Evolutionary conservation across 345 rosid species (phyloP).

Genomic region (Pugionium cornutum): DNA sequence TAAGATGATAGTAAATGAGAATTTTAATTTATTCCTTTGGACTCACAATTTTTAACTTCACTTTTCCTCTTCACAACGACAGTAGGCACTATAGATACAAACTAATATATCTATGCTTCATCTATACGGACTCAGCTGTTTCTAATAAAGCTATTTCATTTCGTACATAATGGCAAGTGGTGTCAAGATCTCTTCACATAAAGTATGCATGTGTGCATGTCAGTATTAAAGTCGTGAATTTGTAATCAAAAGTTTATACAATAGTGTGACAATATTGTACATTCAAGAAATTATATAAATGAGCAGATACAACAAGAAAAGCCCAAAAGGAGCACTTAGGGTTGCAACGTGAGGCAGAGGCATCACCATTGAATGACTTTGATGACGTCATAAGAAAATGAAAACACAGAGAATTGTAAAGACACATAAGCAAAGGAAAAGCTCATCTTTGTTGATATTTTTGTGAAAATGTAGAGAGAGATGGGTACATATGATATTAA

Average conservation of each 20-base stretch:
- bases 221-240: constrained; percentile 33
- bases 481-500: constrained; percentile 31
- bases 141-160: not conserved
- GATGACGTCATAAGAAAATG: constrained; percentile 42
- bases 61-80: constrained; percentile 9
- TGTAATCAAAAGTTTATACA: constrained; percentile 22
- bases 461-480: constrained; percentile 47
- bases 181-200: constrained; percentile 36
- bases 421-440: constrained; percentile 38
- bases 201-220: constrained; percentile 41
- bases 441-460: constrained; percentile 37
- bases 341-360: constrained; percentile 36
- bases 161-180: constrained; percentile 30
- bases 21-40: too few species aligned
- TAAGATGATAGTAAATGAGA: too few species aligned
- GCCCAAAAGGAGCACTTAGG: constrained; percentile 32
- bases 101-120: not conserved
- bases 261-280: constrained; percentile 32
- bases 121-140: constrained; percentile 19
- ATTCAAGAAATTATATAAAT: constrained; percentile 18
- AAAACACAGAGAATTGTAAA: constrained; percentile 43
- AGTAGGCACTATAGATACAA: not conserved
- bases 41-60: constrained; percentile 1
- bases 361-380: constrained; percentile 34
- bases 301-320: constrained; percentile 27